Conservation (phyloP, 164 flowering plant species). For the Tinospora cordifolia region DNA sequence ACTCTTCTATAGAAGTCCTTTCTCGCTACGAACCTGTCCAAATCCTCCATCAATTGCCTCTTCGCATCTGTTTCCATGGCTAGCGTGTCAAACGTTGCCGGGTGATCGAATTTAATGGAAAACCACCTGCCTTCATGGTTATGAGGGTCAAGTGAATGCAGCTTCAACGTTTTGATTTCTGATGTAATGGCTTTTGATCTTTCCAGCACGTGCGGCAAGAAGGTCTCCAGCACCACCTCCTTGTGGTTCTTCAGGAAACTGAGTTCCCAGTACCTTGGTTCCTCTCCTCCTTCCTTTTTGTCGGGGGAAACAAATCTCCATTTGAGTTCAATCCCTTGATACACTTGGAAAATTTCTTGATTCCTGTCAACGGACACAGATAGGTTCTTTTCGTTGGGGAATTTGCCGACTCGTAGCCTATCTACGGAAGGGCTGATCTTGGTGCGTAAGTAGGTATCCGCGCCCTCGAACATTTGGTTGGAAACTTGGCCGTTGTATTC, state of each 20-base stretch:
- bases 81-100: slow-evolving; percentile 40
- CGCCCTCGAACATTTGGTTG: background rate
- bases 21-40: slow-evolving; percentile 37
- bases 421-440: background rate
- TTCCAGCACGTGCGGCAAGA: slow-evolving; percentile 27
- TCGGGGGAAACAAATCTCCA: background rate
- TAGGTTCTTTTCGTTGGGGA: no score
- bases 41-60: slow-evolving; percentile 38
- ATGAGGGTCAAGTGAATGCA: slow-evolving; percentile 16
- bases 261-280: slow-evolving; percentile 26
- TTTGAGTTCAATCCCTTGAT: background rate
- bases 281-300: background rate
- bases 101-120: slow-evolving; percentile 38
- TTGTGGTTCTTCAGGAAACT: slow-evolving; percentile 31
- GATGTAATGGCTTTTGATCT: slow-evolving; percentile 20
- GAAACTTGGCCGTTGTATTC: background rate
- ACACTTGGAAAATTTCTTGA: slow-evolving; percentile 2
- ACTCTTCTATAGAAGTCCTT: slow-evolving; percentile 48
- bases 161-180: slow-evolving; percentile 24
- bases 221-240: slow-evolving; percentile 22
- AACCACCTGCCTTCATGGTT: background rate
- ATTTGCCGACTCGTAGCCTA: no score
- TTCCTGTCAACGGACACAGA: background rate
- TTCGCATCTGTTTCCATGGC: slow-evolving; percentile 50
- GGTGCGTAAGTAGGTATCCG: background rate